These are phyloP conservation scores for Chytriomyces confervae DNA, from an alignment of 192 early-diverging fungal genomes.

Conservation along the genomic window DNA sequence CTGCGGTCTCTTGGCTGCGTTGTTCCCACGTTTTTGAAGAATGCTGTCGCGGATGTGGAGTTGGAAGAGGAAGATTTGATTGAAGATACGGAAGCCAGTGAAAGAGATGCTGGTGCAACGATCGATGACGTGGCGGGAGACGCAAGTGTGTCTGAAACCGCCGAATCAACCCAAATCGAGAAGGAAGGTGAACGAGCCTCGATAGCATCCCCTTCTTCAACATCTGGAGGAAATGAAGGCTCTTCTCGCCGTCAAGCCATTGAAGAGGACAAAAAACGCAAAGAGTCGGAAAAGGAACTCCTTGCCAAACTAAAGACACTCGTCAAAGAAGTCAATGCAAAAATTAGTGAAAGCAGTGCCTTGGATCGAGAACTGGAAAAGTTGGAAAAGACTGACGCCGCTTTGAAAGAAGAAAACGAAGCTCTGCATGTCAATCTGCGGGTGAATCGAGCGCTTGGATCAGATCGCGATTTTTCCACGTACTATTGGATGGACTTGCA, in stretches of 20 bases:
- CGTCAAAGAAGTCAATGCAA: conserved; percentile 9
- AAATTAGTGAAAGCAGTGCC: background rate
- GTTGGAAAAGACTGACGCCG: background rate
- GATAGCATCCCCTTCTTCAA: background rate
- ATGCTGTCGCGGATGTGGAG: background rate
- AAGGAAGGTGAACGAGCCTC: background rate
- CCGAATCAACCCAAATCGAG: background rate
- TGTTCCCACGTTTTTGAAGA: background rate
- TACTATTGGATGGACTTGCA: conserved; percentile 17
- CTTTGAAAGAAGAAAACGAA: background rate
- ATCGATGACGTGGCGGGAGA: background rate
- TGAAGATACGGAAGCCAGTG: background rate
- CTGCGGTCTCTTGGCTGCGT: background rate
- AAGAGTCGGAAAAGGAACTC: background rate
- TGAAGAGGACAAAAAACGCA: conserved; percentile 4
- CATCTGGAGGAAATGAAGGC: background rate
- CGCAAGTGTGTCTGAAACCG: background rate
- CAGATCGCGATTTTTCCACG: background rate
- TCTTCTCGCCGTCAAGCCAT: background rate
- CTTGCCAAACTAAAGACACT: background rate
- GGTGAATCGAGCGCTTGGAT: background rate
- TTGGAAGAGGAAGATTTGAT: background rate
- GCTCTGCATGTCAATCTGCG: background rate
- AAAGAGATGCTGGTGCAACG: background rate
- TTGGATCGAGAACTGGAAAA: conserved; percentile 1